phyloP scores from a whole-genome alignment of 495 filamentous ascomycete genomes.

The Aspergillus haitiensis region DNA sequence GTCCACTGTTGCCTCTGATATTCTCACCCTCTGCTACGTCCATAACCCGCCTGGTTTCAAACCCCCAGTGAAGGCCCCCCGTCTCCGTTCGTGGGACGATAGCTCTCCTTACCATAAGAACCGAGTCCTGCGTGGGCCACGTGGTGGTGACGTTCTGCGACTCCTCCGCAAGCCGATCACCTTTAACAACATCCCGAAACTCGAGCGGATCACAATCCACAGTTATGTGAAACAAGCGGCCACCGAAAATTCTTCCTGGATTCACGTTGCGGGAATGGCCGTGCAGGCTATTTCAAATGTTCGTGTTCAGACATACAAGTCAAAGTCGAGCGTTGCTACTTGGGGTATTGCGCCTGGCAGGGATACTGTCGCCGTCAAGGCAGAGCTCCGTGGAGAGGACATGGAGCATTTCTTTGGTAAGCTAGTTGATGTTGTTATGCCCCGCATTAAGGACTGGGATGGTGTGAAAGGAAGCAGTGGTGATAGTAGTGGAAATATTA shows the following conservation, averaged over 20 bases:
- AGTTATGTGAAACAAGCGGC: constrained; percentile 64
- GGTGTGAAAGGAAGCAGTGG: constrained; percentile 75
- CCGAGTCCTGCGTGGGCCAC: constrained; percentile 76
- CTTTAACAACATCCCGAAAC: constrained; percentile 81
- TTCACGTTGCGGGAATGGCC: constrained; percentile 80
- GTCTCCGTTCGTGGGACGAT: constrained; percentile 84
- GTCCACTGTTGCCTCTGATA: constrained; percentile 81
- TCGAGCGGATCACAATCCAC: constrained; percentile 79
- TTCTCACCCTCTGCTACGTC: constrained; percentile 83
- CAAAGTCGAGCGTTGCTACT: constrained; percentile 62
- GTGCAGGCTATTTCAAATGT: constrained; percentile 83
- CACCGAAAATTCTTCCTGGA: constrained; percentile 59
- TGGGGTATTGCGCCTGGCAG: constrained; percentile 59
- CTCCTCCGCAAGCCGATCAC: constrained; percentile 74
- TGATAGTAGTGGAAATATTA: constrained; percentile 84
- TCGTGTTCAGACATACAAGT: constrained; percentile 66
- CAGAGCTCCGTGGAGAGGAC: constrained; percentile 69
- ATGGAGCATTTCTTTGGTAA: constrained; percentile 89
- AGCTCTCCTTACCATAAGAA: constrained; percentile 92
- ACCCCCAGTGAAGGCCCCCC: constrained; percentile 59
- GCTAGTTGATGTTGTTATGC: constrained; percentile 82
- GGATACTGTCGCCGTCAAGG: constrained; percentile 61
- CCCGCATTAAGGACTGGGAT: constrained; percentile 90
- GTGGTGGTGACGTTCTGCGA: constrained; percentile 67
- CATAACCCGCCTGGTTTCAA: constrained; percentile 76